Conservation (phyloP, 768 basidiomycete genomes). For the Suillus discolor region DNA sequence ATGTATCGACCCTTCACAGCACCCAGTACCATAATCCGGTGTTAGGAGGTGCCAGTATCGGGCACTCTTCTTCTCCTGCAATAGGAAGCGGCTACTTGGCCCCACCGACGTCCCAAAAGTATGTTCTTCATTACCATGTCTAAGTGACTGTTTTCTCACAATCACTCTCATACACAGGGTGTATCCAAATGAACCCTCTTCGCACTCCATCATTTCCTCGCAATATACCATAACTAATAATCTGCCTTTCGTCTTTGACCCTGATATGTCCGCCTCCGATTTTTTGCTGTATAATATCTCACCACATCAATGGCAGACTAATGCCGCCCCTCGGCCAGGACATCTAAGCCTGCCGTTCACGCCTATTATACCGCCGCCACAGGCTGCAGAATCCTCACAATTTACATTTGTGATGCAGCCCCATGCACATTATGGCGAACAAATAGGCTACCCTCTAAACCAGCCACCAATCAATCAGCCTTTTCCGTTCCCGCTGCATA, state of each 20-base stretch:
- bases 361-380: neutral
- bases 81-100: neutral
- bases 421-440: neutral
- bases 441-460: no score
- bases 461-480: neutral
- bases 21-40: neutral
- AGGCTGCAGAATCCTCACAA: neutral
- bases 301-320: neutral
- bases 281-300: neutral
- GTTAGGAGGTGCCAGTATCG: neutral
- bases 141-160: neutral
- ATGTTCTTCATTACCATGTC: neutral
- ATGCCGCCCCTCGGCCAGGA: neutral
- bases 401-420: neutral
- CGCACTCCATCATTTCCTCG: neutral
- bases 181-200: neutral
- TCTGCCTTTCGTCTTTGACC: neutral
- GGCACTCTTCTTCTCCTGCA: neutral
- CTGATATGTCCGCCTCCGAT: neutral
- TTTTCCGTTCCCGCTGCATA: neutral
- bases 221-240: neutral
- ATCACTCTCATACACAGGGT: neutral
- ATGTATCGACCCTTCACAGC: neutral
- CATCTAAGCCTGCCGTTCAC: neutral
- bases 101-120: neutral